Percentiles rank a stretch among this genome's conserved stretches.
phyloP scores from a whole-genome alignment of 148 eudicot genomes.

The Chenopodium berlandieri region DNA sequence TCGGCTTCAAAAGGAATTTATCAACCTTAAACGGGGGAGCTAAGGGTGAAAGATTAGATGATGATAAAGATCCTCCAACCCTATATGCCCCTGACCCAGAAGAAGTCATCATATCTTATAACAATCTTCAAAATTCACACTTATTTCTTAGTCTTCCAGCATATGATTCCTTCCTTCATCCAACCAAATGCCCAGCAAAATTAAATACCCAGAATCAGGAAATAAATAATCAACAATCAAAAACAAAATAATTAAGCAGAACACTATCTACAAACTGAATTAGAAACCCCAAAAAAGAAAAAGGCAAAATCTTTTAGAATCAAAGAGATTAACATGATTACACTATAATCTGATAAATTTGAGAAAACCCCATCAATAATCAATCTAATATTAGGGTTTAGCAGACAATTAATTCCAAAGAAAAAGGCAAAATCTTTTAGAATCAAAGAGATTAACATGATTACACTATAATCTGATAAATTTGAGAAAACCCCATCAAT shows the following conservation, averaged over 20 bases:
- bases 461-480: neutral
- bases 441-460: neutral
- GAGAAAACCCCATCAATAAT: neutral
- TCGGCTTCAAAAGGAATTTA: constrained; percentile 48
- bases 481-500: neutral
- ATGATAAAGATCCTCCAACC: constrained; percentile 47
- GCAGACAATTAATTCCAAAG: neutral
- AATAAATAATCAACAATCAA: neutral
- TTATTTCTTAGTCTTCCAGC: neutral
- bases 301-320: neutral
- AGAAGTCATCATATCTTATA: constrained; percentile 44
- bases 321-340: neutral
- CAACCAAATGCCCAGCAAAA: constrained; percentile 14
- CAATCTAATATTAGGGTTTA: neutral
- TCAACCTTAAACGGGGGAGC: constrained; percentile 87
- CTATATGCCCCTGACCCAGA: constrained; percentile 46
- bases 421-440: neutral
- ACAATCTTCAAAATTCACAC: constrained; percentile 16
- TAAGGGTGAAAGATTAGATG: constrained; percentile 76
- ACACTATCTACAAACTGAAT: neutral
- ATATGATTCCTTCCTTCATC: constrained; percentile 23
- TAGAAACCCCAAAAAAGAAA: too few relatives aligned
- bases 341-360: neutral
- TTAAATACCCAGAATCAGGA: neutral
- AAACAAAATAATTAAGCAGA: neutral